These are phyloP conservation scores for Acanthamoeba comandoni DNA, from an alignment of 208 protist species.

Conservation along the genomic window DNA sequence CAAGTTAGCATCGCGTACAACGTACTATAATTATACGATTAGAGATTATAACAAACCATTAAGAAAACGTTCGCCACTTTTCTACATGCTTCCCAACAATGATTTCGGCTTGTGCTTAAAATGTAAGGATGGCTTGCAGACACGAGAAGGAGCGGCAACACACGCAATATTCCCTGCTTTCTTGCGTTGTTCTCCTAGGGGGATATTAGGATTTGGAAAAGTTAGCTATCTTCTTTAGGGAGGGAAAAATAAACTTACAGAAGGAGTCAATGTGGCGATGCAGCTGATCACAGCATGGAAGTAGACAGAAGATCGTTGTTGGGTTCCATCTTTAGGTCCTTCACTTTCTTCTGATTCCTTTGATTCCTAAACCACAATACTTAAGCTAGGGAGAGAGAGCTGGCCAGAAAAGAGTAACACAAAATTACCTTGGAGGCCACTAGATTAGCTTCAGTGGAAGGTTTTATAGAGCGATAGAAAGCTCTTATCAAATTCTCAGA, in stretches of 20 bases:
- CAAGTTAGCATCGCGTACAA: no score
- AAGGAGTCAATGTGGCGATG: background rate
- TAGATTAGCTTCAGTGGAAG: slow-evolving; percentile 19
- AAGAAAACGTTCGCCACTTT: no score
- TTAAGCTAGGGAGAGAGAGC: background rate
- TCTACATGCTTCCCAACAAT: background rate
- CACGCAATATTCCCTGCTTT: background rate
- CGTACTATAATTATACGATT: no score
- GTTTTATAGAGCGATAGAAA: slow-evolving; percentile 53
- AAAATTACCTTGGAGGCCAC: slow-evolving; percentile 23
- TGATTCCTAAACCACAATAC: background rate
- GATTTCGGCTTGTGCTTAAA: slow-evolving; percentile 1
- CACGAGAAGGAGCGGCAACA: slow-evolving; percentile 1
- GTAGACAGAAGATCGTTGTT: slow-evolving; percentile 34
- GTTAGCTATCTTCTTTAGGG: no score
- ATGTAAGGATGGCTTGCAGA: slow-evolving; percentile 52
- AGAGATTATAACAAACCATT: no score
- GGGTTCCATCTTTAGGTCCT: background rate
- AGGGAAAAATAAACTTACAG: no score
- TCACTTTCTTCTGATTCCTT: background rate
- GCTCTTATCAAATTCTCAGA: slow-evolving; percentile 18
- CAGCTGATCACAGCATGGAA: slow-evolving; percentile 16
- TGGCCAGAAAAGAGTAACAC: background rate
- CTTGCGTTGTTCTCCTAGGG: background rate
- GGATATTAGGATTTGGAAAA: no score